Evolutionary conservation across 23 red algal species (phyloP).

Genomic region (Gracilaria vermiculophylla): DNA sequence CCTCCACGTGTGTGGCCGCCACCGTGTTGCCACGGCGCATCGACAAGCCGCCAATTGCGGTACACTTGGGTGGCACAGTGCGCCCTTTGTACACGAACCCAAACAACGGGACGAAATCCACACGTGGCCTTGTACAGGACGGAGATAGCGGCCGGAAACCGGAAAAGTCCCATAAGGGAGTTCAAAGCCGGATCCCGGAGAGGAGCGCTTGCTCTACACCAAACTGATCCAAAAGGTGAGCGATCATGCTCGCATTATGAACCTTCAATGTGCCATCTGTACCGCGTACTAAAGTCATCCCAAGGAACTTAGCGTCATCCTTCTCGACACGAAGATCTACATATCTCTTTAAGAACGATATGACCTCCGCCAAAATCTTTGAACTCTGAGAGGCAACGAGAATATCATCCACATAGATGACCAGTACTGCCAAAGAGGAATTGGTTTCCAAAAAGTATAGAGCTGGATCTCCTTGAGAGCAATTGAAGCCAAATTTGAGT

Average conservation of each 20-base stretch:
- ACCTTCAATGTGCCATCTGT: background rate
- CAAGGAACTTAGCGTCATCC: conserved; percentile 20
- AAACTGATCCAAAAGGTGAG: background rate
- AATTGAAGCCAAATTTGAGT: background rate
- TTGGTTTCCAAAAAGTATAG: background rate
- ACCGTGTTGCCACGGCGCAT: too few species aligned
- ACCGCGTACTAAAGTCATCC: background rate
- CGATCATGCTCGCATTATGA: conserved; percentile 22
- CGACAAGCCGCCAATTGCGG: too few species aligned
- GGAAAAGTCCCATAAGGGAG: too few species aligned
- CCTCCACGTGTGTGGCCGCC: too few species aligned
- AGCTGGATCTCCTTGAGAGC: conserved; percentile 8
- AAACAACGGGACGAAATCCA: too few species aligned
- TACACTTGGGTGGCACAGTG: too few species aligned
- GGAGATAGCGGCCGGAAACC: too few species aligned
- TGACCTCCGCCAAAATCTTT: background rate
- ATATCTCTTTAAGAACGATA: background rate
- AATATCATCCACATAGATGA: conserved; percentile 32
- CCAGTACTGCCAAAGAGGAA: background rate
- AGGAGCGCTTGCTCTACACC: too few species aligned
- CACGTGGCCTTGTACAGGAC: too few species aligned
- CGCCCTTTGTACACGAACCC: too few species aligned
- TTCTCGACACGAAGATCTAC: conserved; percentile 14
- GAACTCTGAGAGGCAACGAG: background rate
- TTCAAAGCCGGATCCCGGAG: too few species aligned